phyloP scores from a whole-genome alignment of 805 yeast species.

The Clavispora phyllophila region DNA sequence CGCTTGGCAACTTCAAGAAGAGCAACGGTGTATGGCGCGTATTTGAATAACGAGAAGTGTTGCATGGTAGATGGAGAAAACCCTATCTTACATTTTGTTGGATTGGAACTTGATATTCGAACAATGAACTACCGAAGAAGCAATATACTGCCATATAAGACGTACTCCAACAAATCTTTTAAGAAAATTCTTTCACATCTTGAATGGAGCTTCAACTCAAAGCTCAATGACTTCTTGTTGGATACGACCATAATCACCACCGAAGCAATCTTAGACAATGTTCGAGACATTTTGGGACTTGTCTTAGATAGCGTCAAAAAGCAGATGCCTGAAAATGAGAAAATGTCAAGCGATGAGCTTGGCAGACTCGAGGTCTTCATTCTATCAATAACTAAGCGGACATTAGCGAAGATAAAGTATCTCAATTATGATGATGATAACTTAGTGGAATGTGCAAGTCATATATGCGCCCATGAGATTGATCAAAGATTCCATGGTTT shows the following conservation, averaged over 20 bases:
- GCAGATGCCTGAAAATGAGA: background rate
- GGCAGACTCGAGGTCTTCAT: conserved; percentile 8
- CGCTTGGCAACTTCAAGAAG: conserved; percentile 14
- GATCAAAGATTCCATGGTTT: background rate
- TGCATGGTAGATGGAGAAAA: conserved; percentile 8
- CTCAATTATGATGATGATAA: conserved; percentile 7
- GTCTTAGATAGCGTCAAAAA: background rate
- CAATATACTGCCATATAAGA: background rate
- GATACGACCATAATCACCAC: conserved; percentile 13
- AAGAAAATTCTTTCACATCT: conserved; percentile 17
- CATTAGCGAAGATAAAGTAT: conserved; percentile 9
- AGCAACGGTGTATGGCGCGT: conserved; percentile 31
- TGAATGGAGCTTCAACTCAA: conserved; percentile 17
- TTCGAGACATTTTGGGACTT: conserved; percentile 3
- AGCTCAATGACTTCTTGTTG: conserved; percentile 18
- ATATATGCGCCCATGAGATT: background rate
- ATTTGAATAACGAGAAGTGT: conserved; percentile 26
- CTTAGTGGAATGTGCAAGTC: background rate
- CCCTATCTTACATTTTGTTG: conserved; percentile 21
- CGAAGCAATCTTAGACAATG: conserved; percentile 11
- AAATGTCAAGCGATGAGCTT: background rate
- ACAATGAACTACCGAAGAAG: conserved; percentile 9
- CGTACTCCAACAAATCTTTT: conserved; percentile 12
- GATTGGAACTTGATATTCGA: conserved; percentile 21
- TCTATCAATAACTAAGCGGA: conserved; percentile 9